Evolutionary conservation across 2,329 filamentous ascomycete genomes (phyloP).

Genomic region (Fusarium austroafricanum): DNA sequence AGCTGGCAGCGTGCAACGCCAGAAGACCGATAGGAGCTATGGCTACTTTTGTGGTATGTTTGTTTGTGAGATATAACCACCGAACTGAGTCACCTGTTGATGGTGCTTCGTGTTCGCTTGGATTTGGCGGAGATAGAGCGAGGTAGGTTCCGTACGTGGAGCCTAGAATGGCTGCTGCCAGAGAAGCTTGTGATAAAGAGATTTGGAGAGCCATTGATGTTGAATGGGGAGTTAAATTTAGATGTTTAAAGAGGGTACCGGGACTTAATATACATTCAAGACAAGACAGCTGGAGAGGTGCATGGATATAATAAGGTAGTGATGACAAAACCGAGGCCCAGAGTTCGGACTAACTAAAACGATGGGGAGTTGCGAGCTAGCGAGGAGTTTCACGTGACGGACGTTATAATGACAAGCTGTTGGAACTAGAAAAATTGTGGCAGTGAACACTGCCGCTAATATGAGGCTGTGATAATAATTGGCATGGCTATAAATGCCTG

Average conservation of each 20-base stretch:
- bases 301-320: not conserved
- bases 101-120: slow-evolving; percentile 16
- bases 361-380: not conserved
- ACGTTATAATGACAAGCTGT: not conserved
- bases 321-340: not conserved
- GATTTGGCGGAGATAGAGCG: slow-evolving; percentile 50
- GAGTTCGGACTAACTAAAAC: not conserved
- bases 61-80: slow-evolving; percentile 43
- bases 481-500: too few relatives aligned
- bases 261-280: not conserved
- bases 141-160: slow-evolving; percentile 48
- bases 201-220: slow-evolving; percentile 13
- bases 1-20: slow-evolving; percentile 39
- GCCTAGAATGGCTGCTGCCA: slow-evolving; percentile 43
- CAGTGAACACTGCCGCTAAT: not conserved
- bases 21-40: slow-evolving; percentile 42
- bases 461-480: too few relatives aligned
- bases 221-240: too few relatives aligned
- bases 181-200: slow-evolving; percentile 28
- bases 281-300: too few relatives aligned
- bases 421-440: not conserved
- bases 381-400: not conserved
- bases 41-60: slow-evolving; percentile 38
- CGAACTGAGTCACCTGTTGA: slow-evolving; percentile 41
- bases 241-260: too few relatives aligned